phyloP scores from a whole-genome alignment of 2,329 filamentous ascomycete species.

The Epichloe gansuensis region DNA sequence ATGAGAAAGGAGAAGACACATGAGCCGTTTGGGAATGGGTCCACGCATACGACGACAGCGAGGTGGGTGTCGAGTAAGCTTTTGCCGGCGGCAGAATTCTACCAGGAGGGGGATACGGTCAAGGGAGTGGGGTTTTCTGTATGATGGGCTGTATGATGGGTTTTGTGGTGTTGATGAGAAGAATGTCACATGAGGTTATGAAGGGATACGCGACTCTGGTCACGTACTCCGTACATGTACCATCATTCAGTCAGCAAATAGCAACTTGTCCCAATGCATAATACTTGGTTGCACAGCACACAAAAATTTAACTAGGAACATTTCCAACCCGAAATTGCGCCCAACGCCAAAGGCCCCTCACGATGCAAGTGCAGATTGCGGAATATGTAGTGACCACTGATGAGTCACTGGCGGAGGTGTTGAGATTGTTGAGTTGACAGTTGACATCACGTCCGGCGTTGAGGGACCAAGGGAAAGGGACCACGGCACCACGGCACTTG shows the following conservation, averaged over 20 bases:
- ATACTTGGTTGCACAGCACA: background rate
- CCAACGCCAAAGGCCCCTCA: slow-evolving; percentile 36
- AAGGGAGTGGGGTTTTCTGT: slow-evolving; percentile 28
- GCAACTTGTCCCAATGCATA: background rate
- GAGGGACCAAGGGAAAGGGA: background rate
- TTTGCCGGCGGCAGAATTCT: slow-evolving; percentile 35
- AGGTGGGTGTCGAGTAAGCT: slow-evolving; percentile 44
- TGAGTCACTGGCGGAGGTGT: slow-evolving; percentile 32
- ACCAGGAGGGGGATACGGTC: slow-evolving; percentile 36
- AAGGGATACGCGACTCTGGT: background rate
- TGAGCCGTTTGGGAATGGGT: slow-evolving; percentile 43
- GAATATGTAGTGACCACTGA: too few species aligned
- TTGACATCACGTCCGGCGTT: background rate
- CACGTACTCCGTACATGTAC: background rate
- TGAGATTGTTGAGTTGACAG: slow-evolving; percentile 32
- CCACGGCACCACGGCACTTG: too few species aligned
- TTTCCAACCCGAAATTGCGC: slow-evolving; percentile 33
- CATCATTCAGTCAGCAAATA: background rate
- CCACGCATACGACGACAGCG: slow-evolving; percentile 44
- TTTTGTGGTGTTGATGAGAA: background rate
- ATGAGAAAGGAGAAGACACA: slow-evolving; percentile 31
- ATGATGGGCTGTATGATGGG: background rate
- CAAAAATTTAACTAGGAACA: background rate
- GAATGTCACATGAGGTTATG: background rate
- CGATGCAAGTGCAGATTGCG: slow-evolving; percentile 10